Base-by-base conservation (phyloP, 2,329 filamentous ascomycete species). In the Fusarium succisae region DNA sequence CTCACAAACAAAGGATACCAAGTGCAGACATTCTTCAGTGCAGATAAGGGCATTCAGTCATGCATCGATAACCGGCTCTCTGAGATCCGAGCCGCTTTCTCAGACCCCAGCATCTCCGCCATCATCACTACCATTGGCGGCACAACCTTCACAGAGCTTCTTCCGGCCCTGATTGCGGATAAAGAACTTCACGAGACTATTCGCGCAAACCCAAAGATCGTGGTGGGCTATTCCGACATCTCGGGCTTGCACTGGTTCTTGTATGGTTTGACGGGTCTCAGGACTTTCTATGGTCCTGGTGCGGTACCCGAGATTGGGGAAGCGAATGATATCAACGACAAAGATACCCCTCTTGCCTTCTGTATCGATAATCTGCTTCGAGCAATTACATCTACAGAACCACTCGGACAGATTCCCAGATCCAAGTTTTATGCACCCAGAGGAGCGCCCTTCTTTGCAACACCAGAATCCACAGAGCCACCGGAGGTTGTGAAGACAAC, bases 231-330 rank as follows among this genome's bases (percentile, higher is more conserved):
- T 63, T 84, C 82, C 4, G 84, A 86, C 63, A 85, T 85, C 59
- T 83, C 82, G 2, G 79, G 81, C 38, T 63, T 86, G 41, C 84
- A 86, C 75, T 86, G 84, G 84, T 81, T 82, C 55, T 74, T 86
- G 39, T 68, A 83, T 66, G 80, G 80, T 3, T 32, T 78, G 17
- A 78, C 82, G 1, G 84, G 84, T 1, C 75, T 86, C 41, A 82
- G 83, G 45, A 85, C 84, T 9, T 86, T 85, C 59, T 86, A 86
- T 74, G 84, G 84, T 0, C 84, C 84, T 6, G 79, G 81, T 8
- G 75, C 80, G 5, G 79, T 85, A 53, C 77, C 82, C 4, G 83
- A 86, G 67, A 82, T 85, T 1, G 82, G 82, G 37, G 81, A 81
- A 38, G 54, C 73, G 3, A 70, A 58, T 15, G 69, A 77, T 1